Percentiles rank a stretch among this genome's conserved stretches.
These are phyloP conservation scores for Chaetoscypha palmicola DNA, from an alignment of 2,329 filamentous ascomycete species.

Conservation along the genomic window DNA sequence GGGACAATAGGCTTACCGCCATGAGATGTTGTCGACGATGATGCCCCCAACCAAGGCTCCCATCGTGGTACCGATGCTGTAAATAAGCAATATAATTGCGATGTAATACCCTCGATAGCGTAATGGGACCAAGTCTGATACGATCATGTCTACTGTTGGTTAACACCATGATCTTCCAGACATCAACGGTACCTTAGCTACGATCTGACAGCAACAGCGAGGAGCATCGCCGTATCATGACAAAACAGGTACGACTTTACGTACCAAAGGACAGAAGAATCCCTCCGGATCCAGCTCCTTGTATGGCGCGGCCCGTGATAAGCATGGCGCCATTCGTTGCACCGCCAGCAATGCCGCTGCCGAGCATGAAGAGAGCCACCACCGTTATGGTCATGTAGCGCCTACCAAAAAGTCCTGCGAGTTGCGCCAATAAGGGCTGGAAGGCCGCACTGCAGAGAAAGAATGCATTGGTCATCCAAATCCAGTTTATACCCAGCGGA, in stretches of 20 bases:
- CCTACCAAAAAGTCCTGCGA: slow-evolving; percentile 47
- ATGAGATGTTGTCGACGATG: slow-evolving; percentile 26
- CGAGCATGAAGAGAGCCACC: slow-evolving; percentile 42
- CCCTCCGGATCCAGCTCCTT: slow-evolving; percentile 29
- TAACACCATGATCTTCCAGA: too few species aligned
- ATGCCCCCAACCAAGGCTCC: background rate
- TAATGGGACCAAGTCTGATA: background rate
- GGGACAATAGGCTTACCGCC: too few species aligned
- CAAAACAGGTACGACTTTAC: background rate
- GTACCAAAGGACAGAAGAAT: slow-evolving; percentile 1
- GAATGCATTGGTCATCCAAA: background rate
- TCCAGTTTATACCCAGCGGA: background rate
- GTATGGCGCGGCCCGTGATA: slow-evolving; percentile 43
- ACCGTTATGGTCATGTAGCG: slow-evolving; percentile 35
- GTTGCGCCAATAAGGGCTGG: slow-evolving; percentile 44
- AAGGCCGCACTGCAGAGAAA: slow-evolving; percentile 32
- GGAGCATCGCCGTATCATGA: too few species aligned
- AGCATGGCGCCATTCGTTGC: slow-evolving; percentile 39
- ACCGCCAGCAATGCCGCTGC: slow-evolving; percentile 45
- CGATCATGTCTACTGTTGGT: background rate
- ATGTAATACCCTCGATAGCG: background rate
- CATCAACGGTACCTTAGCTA: too few species aligned
- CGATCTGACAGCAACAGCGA: too few species aligned
- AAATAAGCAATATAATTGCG: background rate
- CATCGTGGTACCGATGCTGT: background rate